Base-by-base conservation (phyloP, 2,329 filamentous ascomycete genomes). In the Beauveria bassiana region DNA sequence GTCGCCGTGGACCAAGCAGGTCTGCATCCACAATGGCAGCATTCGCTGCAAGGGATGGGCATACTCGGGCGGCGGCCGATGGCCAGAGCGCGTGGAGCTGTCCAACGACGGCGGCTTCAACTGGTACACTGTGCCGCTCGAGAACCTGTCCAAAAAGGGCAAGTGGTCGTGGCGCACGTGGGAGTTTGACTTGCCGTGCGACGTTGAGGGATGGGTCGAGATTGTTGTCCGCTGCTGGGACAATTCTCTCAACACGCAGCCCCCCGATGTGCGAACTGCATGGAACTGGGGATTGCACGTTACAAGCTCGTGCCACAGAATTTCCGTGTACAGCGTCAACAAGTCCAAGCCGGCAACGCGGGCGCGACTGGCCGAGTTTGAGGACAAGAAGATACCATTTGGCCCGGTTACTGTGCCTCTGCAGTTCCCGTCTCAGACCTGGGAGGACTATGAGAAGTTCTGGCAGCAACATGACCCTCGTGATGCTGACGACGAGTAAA, bases 221-320 rank as follows among this genome's bases (percentile, higher is more conserved):
- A 72, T 87, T 42, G 78, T 82, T 0, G 78, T 78, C 34, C 75
- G 85, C 5, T 85, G 80, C 66, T 86, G 84, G 83, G 84, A 87
- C 65, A 86, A 87, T 62, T 74, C 79, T 0, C 69, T 86, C 40
- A 86, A 87, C 63, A 86, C 83, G 0, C 84, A 87, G 66, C 83
- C 84, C 0, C 75, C 79, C 0, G 76, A 77, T 63, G 78, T 86
- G 0, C 73, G 84, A 14, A 76, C 78, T 5, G 75, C 81, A 0
- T 87, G 81, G 81, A 88, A 88, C 67, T 88, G 84, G 84, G 85
- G 82, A 18, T 71, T 88, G 22, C 86, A 88, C 67, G 84, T 88
- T 3, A 88, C 85, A 0, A 82, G 78, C 7, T 84, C 79, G 0
- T 85, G 81, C 61, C 86, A 88, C 64, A 76, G 83, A 1, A 77